Evolutionary conservation across 164 flowering plant genomes (phyloP).

Genomic region (Kingdonia uniflora): DNA sequence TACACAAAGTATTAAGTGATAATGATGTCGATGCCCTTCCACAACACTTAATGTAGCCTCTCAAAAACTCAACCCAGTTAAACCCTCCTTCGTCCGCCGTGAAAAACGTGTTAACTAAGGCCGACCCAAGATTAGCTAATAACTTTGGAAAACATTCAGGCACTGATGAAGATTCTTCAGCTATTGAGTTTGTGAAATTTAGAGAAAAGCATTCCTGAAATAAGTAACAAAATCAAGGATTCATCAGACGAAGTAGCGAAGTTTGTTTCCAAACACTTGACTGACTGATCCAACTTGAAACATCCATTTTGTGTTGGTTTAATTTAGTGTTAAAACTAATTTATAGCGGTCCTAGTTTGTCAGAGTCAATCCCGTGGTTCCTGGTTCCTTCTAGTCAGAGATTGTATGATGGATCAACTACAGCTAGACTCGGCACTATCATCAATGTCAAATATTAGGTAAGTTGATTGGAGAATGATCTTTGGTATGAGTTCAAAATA

Average conservation of each 20-base stretch:
- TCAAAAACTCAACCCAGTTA: slow-evolving; percentile 66
- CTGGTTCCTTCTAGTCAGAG: too few relatives aligned
- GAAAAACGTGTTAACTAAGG: slow-evolving; percentile 58
- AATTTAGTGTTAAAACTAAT: too few relatives aligned
- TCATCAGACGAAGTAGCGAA: neutral
- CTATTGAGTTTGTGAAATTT: slow-evolving; percentile 12
- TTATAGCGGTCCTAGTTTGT: too few relatives aligned
- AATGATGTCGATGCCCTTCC: slow-evolving; percentile 47
- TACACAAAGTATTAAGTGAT: slow-evolving; percentile 35
- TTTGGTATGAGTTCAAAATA: too few relatives aligned
- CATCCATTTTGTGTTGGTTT: too few relatives aligned
- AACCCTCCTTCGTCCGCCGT: slow-evolving; percentile 45
- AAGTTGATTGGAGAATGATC: too few relatives aligned
- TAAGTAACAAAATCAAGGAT: neutral
- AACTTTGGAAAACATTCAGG: slow-evolving; percentile 34
- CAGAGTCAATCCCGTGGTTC: too few relatives aligned
- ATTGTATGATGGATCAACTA: too few relatives aligned
- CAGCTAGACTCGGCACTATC: too few relatives aligned
- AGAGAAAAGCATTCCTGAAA: slow-evolving; percentile 52
- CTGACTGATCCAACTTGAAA: too few relatives aligned
- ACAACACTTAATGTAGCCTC: slow-evolving; percentile 64
- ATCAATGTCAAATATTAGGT: too few relatives aligned
- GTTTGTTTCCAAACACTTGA: too few relatives aligned
- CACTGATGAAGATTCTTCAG: slow-evolving; percentile 19
- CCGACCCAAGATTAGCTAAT: slow-evolving; percentile 45